Percentiles rank a stretch among this genome's conserved stretches.
These are phyloP conservation scores for Musa beccarii DNA, from an alignment of 176 grass and related monocot genomes.

Conservation along the genomic window DNA sequence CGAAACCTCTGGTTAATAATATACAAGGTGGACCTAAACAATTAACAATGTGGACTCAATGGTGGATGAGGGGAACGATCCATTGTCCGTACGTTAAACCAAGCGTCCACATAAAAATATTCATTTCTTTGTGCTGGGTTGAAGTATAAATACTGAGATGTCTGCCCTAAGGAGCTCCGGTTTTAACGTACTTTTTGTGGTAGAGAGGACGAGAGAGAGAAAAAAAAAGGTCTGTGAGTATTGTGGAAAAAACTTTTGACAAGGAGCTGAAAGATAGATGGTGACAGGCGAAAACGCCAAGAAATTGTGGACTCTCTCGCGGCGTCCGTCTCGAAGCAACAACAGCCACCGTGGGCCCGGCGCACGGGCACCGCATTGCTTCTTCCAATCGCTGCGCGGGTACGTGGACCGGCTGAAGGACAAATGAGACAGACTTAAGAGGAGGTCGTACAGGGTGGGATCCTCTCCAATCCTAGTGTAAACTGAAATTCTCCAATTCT, in stretches of 20 bases:
- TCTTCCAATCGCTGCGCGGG: background rate
- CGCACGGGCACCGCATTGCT: background rate
- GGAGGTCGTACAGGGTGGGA: background rate
- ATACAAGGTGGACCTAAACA: too few species aligned
- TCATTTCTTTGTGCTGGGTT: too few species aligned
- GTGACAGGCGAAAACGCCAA: background rate
- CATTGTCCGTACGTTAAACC: background rate
- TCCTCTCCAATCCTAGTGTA: too few species aligned
- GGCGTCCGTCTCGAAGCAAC: background rate
- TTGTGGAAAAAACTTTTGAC: background rate
- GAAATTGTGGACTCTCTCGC: background rate
- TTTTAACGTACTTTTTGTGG: background rate
- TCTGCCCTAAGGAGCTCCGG: background rate
- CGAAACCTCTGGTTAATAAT: background rate
- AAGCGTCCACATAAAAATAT: background rate
- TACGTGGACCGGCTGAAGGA: background rate
- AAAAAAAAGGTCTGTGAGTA: background rate
- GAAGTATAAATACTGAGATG: background rate
- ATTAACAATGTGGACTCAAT: background rate
- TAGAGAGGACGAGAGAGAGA: background rate
- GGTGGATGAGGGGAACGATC: background rate
- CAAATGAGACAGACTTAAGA: background rate
- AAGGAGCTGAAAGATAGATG: background rate
- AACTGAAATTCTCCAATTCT: too few species aligned
- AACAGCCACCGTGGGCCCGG: background rate